phyloP scores from a whole-genome alignment of 2,329 filamentous ascomycete genomes.

The Periconia macrospinosa region DNA sequence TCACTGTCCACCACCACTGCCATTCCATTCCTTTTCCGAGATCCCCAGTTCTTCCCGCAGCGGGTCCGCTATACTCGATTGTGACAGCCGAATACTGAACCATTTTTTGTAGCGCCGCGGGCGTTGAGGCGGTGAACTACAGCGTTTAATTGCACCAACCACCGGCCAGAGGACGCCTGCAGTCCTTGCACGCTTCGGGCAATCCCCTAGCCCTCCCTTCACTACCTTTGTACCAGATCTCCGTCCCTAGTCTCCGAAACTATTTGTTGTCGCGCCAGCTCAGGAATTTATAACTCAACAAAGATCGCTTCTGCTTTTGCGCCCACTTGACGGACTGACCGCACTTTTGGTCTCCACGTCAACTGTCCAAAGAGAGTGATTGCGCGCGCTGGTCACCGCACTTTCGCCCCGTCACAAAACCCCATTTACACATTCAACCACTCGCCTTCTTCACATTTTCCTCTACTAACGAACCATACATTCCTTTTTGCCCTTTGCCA shows the following conservation, averaged over 20 bases:
- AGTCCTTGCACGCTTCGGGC: conserved; percentile 9
- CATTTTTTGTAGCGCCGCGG: conserved; percentile 8
- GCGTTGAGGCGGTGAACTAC: conserved; percentile 22
- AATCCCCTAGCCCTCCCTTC: not conserved
- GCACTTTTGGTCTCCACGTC: conserved; percentile 8
- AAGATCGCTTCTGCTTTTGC: conserved; percentile 5
- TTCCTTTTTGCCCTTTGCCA: not conserved
- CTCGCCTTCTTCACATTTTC: not conserved
- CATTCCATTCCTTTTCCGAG: not conserved
- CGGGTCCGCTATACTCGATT: conserved; percentile 11
- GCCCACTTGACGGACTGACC: conserved; percentile 1
- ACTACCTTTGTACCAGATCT: not conserved
- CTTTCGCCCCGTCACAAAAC: not conserved
- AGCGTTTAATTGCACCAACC: conserved; percentile 17
- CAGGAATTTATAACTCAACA: not conserved
- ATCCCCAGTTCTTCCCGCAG: conserved; percentile 8
- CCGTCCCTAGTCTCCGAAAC: conserved; percentile 4
- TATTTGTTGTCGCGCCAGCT: too few species aligned
- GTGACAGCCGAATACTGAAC: conserved; percentile 4
- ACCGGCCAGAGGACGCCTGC: conserved; percentile 6
- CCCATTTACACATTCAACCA: not conserved
- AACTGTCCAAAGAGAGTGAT: conserved; percentile 1
- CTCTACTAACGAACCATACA: too few species aligned
- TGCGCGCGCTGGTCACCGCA: conserved; percentile 12
- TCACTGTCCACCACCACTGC: too few species aligned